These are phyloP conservation scores for Bryoglossum gracile DNA, from an alignment of 495 filamentous ascomycete species.

Conservation along the genomic window DNA sequence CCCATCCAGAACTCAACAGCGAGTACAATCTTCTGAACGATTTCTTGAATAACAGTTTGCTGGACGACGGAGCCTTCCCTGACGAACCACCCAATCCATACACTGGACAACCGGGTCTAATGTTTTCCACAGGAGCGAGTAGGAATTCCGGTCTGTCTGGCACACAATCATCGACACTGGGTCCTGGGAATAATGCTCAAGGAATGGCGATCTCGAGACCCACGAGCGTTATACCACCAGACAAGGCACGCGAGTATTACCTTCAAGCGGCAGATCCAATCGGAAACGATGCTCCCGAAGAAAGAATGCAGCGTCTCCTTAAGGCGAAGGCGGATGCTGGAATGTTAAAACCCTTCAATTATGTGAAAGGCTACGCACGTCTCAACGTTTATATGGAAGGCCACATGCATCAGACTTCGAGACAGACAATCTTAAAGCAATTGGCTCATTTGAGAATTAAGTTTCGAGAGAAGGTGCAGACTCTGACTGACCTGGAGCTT, in stretches of 20 bases:
- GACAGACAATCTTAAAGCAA: slow-evolving; percentile 83
- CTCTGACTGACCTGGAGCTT: slow-evolving; percentile 83
- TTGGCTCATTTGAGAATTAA: slow-evolving; percentile 89
- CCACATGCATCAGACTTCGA: slow-evolving; percentile 68
- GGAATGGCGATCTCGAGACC: slow-evolving; percentile 54
- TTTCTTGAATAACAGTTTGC: slow-evolving; percentile 80
- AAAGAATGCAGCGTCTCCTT: slow-evolving; percentile 90
- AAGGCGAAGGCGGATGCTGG: slow-evolving; percentile 94
- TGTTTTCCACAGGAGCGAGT: slow-evolving; percentile 23
- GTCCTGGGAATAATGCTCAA: slow-evolving; percentile 26
- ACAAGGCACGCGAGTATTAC: slow-evolving; percentile 92
- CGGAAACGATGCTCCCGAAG: slow-evolving; percentile 84
- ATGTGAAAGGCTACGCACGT: slow-evolving; percentile 89
- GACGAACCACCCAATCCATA: slow-evolving; percentile 45
- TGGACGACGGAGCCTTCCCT: slow-evolving; percentile 66
- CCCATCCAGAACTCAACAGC: slow-evolving; percentile 85
- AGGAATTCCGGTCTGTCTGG: slow-evolving; percentile 19
- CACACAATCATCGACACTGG: slow-evolving; percentile 8
- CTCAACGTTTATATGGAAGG: slow-evolving; percentile 85
- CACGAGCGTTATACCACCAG: slow-evolving; percentile 51
- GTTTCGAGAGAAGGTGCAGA: slow-evolving; percentile 91
- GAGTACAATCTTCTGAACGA: slow-evolving; percentile 96
- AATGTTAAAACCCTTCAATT: slow-evolving; percentile 92
- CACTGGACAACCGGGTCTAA: slow-evolving; percentile 17
- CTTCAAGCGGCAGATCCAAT: slow-evolving; percentile 93